Conservation (phyloP, 768 basidiomycete species). For the Royoungia palumana region DNA sequence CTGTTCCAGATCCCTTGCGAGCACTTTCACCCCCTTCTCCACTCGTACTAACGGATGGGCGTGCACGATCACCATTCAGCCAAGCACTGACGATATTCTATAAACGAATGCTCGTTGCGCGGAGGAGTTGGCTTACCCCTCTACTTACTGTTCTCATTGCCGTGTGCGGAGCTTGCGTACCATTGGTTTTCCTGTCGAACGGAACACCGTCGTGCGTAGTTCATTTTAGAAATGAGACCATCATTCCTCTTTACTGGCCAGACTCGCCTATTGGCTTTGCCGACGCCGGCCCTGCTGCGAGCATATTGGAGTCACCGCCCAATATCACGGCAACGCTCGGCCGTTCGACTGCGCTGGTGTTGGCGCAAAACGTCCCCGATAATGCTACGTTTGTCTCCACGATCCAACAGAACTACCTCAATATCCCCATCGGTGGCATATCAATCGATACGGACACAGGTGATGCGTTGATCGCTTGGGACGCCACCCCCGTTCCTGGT, state of each 20-base stretch:
- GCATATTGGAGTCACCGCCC: slow-evolving; percentile 53
- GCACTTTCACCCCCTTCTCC: slow-evolving; percentile 1
- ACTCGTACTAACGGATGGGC: slow-evolving; percentile 43
- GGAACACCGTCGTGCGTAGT: slow-evolving; percentile 50
- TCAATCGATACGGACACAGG: slow-evolving; percentile 54
- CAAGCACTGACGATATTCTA: slow-evolving; percentile 74
- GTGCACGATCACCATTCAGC: slow-evolving; percentile 49
- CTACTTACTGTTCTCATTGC: slow-evolving; percentile 51
- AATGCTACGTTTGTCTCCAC: slow-evolving; percentile 57
- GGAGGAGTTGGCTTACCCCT: slow-evolving; percentile 67
- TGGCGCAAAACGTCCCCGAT: slow-evolving; percentile 43
- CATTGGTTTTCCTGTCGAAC: slow-evolving; percentile 58
- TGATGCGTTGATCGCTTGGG: slow-evolving; percentile 65
- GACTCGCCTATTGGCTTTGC: slow-evolving; percentile 38
- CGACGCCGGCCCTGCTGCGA: slow-evolving; percentile 31
- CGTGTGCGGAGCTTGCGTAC: slow-evolving; percentile 63
- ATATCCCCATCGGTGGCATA: slow-evolving; percentile 64
- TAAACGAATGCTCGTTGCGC: slow-evolving; percentile 62
- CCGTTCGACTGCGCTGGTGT: slow-evolving; percentile 33
- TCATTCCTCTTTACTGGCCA: slow-evolving; percentile 55
- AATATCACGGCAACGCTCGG: slow-evolving; percentile 48
- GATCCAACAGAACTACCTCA: slow-evolving; percentile 49
- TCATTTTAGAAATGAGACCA: slow-evolving; percentile 35
- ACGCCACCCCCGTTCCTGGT: slow-evolving; percentile 57
- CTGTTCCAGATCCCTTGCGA: neutral